Evolutionary conservation across 148 eudicot genomes (phyloP).

Genomic region (Pouteria glomerata): DNA sequence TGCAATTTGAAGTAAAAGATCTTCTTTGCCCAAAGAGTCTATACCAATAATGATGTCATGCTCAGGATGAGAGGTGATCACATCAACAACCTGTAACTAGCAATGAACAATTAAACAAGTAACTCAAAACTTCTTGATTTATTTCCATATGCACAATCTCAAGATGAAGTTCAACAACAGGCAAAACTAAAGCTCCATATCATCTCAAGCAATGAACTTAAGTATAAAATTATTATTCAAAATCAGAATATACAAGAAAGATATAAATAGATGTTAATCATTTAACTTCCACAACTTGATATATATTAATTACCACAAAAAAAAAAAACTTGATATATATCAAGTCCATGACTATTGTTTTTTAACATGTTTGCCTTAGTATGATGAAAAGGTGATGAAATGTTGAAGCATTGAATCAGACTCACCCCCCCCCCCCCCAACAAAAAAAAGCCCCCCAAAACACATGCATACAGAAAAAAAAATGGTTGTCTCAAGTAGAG

Average conservation of each 20-base stretch:
- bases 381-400: not conserved
- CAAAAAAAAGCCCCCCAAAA: no score
- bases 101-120: not conserved
- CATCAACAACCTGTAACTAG: slow-evolving; percentile 53
- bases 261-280: not conserved
- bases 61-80: slow-evolving; percentile 57
- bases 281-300: no score
- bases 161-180: not conserved
- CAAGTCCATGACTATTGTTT: not conserved
- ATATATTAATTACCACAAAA: not conserved
- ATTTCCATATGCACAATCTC: not conserved
- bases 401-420: no score
- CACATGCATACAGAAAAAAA: no score
- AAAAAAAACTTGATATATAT: not conserved
- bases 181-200: not conserved
- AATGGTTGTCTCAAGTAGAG: no score
- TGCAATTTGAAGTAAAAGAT: slow-evolving; percentile 60
- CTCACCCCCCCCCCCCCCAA: no score
- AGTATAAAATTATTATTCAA: not conserved
- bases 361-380: not conserved
- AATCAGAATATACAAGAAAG: not conserved
- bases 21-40: slow-evolving; percentile 79
- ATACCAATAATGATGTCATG: slow-evolving; percentile 59
- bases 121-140: slow-evolving; percentile 8
- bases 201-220: not conserved